Evolutionary conservation across 1,139 yeast genomes (phyloP).

Genomic region (Dujonia santamariae): DNA sequence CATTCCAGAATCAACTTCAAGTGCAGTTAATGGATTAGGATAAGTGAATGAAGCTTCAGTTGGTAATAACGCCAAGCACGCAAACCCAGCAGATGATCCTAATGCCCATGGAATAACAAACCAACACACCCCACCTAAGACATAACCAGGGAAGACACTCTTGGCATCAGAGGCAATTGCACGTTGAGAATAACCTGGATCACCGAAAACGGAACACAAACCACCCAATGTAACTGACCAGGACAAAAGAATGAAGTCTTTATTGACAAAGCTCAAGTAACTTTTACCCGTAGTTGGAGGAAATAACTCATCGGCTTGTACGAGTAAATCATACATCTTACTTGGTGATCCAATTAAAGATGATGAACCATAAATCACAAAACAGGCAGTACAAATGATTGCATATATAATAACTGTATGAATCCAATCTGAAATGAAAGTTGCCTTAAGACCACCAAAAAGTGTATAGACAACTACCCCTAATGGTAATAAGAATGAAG

Average conservation of each 20-base stretch:
- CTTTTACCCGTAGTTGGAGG: constrained; percentile 19
- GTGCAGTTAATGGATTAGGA: constrained; percentile 16
- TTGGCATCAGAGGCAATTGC: constrained; percentile 41
- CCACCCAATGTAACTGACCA: constrained; percentile 31
- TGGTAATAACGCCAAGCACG: constrained; percentile 28
- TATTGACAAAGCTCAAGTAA: constrained; percentile 9
- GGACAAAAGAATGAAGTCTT: constrained; percentile 16
- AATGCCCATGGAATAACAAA: constrained; percentile 35
- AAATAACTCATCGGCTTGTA: constrained; percentile 19
- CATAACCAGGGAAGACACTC: constrained; percentile 31
- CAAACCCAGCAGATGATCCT: constrained; percentile 36
- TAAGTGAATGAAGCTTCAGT: constrained; percentile 31
- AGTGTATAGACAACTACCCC: constrained; percentile 52
- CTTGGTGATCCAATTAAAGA: constrained; percentile 31
- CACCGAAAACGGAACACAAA: constrained; percentile 35
- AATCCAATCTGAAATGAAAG: constrained; percentile 18
- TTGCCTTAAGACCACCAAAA: constrained; percentile 52
- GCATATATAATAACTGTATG: constrained; percentile 12
- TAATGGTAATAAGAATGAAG: constrained; percentile 42
- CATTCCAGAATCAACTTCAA: constrained; percentile 20
- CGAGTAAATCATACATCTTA: constrained; percentile 30
- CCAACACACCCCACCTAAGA: constrained; percentile 42
- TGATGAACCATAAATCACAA: constrained; percentile 20
- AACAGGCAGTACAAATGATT: constrained; percentile 10
- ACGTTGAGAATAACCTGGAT: constrained; percentile 40